Evolutionary conservation across 306 rosid genomes (phyloP), one percentile per base, ranked within the genome.

Genomic region (Ziziphus jujuba): DNA sequence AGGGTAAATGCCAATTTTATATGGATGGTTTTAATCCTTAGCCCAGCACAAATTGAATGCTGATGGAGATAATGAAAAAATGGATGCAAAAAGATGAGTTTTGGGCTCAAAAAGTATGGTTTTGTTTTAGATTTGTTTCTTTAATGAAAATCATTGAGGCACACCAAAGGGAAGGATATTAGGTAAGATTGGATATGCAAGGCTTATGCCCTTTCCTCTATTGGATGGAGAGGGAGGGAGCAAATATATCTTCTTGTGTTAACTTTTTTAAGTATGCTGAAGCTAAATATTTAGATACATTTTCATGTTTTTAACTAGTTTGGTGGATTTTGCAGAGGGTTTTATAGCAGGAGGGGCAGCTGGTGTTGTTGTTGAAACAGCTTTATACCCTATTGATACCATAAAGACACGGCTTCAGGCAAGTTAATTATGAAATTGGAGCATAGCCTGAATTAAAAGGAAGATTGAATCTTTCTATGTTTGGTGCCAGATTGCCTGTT

Each of bases 391-490:
- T 50, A 92, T 92, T 54, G 98, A 90, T 80, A 92, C 98, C 35
- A 90, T 90, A 82, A 92, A 89, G 84, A 92, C 98, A 59, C 89
- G 98, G 70, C 82, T 92, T 61, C 97, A 92, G 98, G 98, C 86
- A 86, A 69, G 88, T 71, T 81, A 66, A 51, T 61, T 53, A 22
- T 66, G 62, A 20, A 49, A 55, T 57, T 35, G 49, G 17, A 9
- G 50, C 53, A 22, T 45, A 48, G 17, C 28, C 21, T 19, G 28
- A 19, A 61, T 56, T 70, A 35, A 45, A 51, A 23, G 21, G 44
- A 65, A 58, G 34, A 59, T 63, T 64, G 34, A 22, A 62, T 44
- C 11, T 43, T 9, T 7, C 22, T 2, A 15, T 33, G 8, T 34
- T 59, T 59, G 5, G 54, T 19, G 4, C 19, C 16, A 15, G 54